phyloP scores from a whole-genome alignment of 495 filamentous ascomycete genomes.

The Trichoderma gamsii region DNA sequence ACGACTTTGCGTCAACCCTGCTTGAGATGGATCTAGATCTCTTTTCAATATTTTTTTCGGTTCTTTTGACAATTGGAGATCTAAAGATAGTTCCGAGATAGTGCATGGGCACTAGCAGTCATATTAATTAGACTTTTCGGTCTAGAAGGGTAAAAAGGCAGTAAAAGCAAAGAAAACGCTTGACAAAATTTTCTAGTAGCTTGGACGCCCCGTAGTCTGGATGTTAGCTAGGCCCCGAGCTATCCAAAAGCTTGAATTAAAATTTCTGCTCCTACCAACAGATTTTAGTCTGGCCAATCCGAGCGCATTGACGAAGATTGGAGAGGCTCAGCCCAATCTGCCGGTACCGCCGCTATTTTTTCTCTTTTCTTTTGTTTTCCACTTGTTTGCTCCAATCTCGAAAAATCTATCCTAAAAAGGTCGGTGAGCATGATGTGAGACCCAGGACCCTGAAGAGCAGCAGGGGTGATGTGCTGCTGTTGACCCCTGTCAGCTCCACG shows the following conservation, averaged over 20 bases:
- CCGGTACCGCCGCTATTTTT: neutral
- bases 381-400: neutral
- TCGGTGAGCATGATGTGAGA: slow-evolving; percentile 6
- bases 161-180: neutral
- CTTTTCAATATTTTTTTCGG: neutral
- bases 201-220: neutral
- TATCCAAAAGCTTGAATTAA: too few species aligned
- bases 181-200: slow-evolving; percentile 2
- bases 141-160: neutral
- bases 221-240: neutral
- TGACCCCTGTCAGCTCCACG: neutral
- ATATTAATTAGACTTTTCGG: neutral
- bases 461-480: too few species aligned
- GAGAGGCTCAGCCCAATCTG: neutral
- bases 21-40: neutral
- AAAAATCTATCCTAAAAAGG: neutral
- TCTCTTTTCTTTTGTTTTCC: neutral
- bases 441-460: slow-evolving; percentile 1
- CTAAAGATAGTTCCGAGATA: neutral
- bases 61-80: neutral
- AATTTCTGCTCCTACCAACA: too few species aligned
- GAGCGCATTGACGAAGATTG: neutral
- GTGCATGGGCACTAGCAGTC: neutral
- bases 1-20: too few species aligned
- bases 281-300: too few species aligned